Conservation (phyloP, 495 filamentous ascomycete genomes). For the Paragyromitra xinjiangensis region DNA sequence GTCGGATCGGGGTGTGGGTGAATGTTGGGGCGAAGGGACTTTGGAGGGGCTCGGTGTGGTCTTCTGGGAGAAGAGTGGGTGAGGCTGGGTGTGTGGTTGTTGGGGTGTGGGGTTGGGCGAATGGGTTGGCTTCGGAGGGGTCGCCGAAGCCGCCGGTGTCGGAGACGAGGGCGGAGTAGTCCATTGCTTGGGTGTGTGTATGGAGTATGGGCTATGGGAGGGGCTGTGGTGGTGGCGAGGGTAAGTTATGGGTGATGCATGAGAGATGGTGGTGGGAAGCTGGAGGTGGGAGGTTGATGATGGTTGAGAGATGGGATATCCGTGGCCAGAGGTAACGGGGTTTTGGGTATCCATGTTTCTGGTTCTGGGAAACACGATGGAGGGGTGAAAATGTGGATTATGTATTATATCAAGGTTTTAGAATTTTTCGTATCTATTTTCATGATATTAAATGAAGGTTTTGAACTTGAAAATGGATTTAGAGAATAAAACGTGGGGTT, state of each 20-base stretch:
- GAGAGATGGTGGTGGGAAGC: conserved; percentile 8
- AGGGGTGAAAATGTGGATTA: not conserved
- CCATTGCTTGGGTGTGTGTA: conserved; percentile 36
- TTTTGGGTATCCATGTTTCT: not conserved
- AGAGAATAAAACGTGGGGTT: not conserved
- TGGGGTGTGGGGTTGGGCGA: conserved; percentile 44
- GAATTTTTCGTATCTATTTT: not conserved
- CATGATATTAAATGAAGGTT: not conserved
- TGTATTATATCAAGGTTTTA: not conserved
- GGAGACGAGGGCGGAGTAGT: conserved; percentile 55
- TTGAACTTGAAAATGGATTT: not conserved
- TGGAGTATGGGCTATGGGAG: not conserved
- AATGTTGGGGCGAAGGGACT: conserved; percentile 31
- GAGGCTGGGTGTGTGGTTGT: conserved; percentile 15
- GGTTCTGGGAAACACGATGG: not conserved
- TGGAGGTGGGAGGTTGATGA: too few relatives aligned
- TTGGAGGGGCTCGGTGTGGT: conserved; percentile 29
- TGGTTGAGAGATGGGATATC: conserved; percentile 1
- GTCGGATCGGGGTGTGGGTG: conserved; percentile 16
- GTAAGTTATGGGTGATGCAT: conserved; percentile 9
- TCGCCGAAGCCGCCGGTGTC: conserved; percentile 53
- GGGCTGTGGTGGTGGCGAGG: conserved; percentile 19
- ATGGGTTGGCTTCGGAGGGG: conserved; percentile 52
- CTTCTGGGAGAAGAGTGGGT: conserved; percentile 34
- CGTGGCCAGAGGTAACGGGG: not conserved